Evolutionary conservation across 225 moss, liverwort and hornwort genomes (phyloP), one percentile per base, ranked within the genome.

Genomic region (Pseudisothecium myosuroides): DNA sequence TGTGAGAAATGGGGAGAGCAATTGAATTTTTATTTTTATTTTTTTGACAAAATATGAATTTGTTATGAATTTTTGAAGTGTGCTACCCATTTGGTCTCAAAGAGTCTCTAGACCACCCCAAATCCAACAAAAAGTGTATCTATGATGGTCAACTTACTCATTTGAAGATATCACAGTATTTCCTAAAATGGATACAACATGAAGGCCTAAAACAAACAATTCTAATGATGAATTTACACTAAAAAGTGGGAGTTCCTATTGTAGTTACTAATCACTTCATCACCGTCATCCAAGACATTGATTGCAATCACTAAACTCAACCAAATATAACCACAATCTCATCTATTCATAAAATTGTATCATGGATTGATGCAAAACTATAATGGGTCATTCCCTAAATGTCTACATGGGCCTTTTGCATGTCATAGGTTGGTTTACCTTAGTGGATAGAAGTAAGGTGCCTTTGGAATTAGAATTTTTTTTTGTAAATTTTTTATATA

Each of bases 151-250:
- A 39, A 39, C 3, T 69, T 24, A 26, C 26, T 39, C 2, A 5
- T 5, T 1, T 15, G 26, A 26, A 71, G 9, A 0, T 14, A 0
- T 41, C 26, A 8, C 41, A 41, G 41, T 26, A 41, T 26, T 71
- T n/a, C 0, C 0, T 39, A 7, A 14, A 4, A 39, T 69, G 24
- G 2, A 0, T 0, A 39, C 17, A 39, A 68, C 1, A n/a, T n/a
- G 4, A n/a, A 22, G 12, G 12, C 20, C 17, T 68, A 17, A 39
- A 22, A 68, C n/a, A 69, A 2, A 24, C 2, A 39, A 0, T 24
- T 39, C 24, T 14, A 24, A 14, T 39, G 4, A 69, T 69, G 14
- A 24, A 68, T n/a, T 68, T 68, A 19, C 3, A 23, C 12, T 6
- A 23, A 12, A 69, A 39, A 12, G 14, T 24, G 0, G 8, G 24